Percentiles rank a stretch among this genome's conserved stretches.
Evolutionary conservation across 208 protist genomes (phyloP).

Genomic region (Trypanosoma avium): DNA sequence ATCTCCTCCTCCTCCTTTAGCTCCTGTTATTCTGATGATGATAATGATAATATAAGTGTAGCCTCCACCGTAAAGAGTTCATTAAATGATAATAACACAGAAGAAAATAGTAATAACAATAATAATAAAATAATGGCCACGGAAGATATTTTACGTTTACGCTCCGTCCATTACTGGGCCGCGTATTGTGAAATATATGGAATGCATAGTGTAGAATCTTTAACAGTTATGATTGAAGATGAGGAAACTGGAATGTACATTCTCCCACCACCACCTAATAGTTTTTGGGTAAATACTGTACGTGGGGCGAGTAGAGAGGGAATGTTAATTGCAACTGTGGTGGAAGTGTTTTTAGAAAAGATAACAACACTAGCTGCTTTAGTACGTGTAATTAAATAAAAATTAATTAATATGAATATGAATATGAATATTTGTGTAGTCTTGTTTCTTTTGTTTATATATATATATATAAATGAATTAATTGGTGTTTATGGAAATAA

Average conservation of each 20-base stretch:
- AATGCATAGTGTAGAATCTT: constrained; percentile 43
- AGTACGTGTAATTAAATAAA: constrained; percentile 51
- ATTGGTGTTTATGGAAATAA: too few species aligned
- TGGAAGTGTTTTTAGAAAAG: constrained; percentile 50
- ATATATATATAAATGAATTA: too few species aligned
- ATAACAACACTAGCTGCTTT: constrained; percentile 40
- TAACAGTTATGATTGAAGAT: constrained; percentile 61
- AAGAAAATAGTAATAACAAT: too few species aligned
- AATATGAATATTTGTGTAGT: not conserved
- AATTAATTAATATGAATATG: not conserved
- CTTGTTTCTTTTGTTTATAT: too few species aligned
- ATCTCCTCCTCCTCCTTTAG: constrained; percentile 27
- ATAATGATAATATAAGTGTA: constrained; percentile 7
- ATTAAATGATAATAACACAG: too few species aligned
- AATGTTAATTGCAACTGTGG: constrained; percentile 37
- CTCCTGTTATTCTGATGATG: constrained; percentile 49
- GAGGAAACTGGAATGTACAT: constrained; percentile 36
- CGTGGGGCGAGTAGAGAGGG: constrained; percentile 46
- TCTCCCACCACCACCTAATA: constrained; percentile 51
- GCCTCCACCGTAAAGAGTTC: not conserved
- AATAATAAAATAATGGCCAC: constrained; percentile 28
- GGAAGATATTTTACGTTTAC: constrained; percentile 43
- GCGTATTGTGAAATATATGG: constrained; percentile 81
- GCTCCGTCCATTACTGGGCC: constrained; percentile 62
- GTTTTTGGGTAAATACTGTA: constrained; percentile 49